phyloP scores from a whole-genome alignment of 139 green algal genomes.

The Pseudopediastrum boryanum region DNA sequence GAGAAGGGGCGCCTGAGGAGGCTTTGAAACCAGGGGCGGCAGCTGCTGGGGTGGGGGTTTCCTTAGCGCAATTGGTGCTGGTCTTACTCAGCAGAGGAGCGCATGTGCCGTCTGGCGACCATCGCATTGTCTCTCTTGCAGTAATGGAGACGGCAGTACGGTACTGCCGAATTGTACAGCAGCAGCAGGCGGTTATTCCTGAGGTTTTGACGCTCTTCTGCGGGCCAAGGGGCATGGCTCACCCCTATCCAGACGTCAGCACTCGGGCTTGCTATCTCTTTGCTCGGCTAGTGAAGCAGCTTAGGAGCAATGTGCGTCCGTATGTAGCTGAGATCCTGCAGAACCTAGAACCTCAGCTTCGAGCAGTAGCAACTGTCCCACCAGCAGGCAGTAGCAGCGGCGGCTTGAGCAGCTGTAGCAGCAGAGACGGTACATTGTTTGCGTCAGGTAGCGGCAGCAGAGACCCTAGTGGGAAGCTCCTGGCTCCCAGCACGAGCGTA shows the following conservation, averaged over 20 bases:
- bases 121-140: slow-evolving; percentile 77
- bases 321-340: slow-evolving; percentile 63
- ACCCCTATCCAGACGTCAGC: slow-evolving; percentile 57
- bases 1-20: slow-evolving; percentile 79
- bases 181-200: slow-evolving; percentile 48
- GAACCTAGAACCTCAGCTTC: slow-evolving; percentile 68
- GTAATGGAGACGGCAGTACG: slow-evolving; percentile 78
- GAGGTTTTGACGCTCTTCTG: slow-evolving; percentile 61
- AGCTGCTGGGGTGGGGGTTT: too few relatives aligned
- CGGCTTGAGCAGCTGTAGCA: too few relatives aligned
- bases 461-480: background rate
- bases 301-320: slow-evolving; percentile 62
- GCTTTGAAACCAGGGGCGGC: slow-evolving; percentile 62
- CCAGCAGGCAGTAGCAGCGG: too few relatives aligned
- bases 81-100: slow-evolving; percentile 52
- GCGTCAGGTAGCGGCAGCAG: background rate
- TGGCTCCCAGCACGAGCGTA: slow-evolving; percentile 15
- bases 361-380: slow-evolving; percentile 65
- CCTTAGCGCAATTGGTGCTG: slow-evolving; percentile 65
- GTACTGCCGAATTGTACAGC: slow-evolving; percentile 59
- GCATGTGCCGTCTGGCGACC: slow-evolving; percentile 46
- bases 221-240: slow-evolving; percentile 63
- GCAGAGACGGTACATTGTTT: too few relatives aligned
- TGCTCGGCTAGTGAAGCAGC: slow-evolving; percentile 72
- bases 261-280: slow-evolving; percentile 85